Conservation (phyloP, 129 eudicot genomes). For the Smallanthus sonchifolius region DNA sequence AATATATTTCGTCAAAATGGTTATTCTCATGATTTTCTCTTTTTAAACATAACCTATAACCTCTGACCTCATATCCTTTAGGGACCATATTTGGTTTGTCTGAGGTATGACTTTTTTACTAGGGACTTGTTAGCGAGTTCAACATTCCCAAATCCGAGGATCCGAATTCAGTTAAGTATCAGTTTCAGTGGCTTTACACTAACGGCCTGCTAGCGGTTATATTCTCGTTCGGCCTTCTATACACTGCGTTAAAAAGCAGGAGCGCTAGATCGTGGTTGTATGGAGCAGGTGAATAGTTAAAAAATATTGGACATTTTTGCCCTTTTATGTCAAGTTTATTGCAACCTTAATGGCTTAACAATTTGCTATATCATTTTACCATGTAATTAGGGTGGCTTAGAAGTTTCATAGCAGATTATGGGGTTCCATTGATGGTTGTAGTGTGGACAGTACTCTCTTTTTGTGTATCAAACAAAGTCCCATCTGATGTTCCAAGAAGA, state of each 20-base stretch:
- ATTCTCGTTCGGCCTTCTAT: conserved; percentile 49
- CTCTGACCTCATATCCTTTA: no score
- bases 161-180: conserved; percentile 13
- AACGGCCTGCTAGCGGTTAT: conserved; percentile 54
- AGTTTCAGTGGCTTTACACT: conserved; percentile 50
- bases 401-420: conserved; percentile 52
- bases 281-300: conserved; percentile 34
- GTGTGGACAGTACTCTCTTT: conserved; percentile 46
- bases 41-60: no score
- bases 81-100: no score
- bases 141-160: conserved; percentile 37
- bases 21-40: neutral
- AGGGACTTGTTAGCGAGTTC: conserved; percentile 59
- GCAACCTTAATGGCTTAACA: neutral
- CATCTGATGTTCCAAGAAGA: conserved; percentile 55
- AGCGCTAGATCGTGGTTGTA: conserved; percentile 59
- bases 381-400: conserved; percentile 33
- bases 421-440: conserved; percentile 56
- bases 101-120: neutral
- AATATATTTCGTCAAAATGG: neutral
- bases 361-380: conserved; percentile 2
- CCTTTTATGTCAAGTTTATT: conserved; percentile 3
- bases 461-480: conserved; percentile 34
- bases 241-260: conserved; percentile 51
- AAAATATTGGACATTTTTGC: neutral